Base-by-base conservation (phyloP, 805 yeast genomes). In the Cyberlindnera bimundalis region DNA sequence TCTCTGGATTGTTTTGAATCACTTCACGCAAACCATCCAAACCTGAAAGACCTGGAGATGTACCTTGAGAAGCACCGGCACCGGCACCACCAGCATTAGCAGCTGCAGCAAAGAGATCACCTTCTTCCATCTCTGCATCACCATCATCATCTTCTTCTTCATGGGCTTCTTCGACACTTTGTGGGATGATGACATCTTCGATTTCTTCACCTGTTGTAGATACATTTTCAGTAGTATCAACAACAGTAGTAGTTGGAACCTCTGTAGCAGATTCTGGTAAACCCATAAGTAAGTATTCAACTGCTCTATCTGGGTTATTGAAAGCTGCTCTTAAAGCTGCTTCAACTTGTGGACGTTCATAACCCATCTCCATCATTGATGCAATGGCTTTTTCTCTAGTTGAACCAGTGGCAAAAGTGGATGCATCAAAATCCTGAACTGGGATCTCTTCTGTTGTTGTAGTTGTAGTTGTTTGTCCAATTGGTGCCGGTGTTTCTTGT, bases 251-350 rank as follows among this genome's bases (percentile, higher is more conserved):
- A 33, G 56, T 45, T 9, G 47, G 39, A 7, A 52, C 43, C 26
- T 50, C 55, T 34, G 64, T 66, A 14, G 64, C 45, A 33, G 74
- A 61, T 55, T 82, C 91, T 17, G 96, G 96, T 32, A 91, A 77
- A 3, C 97, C 98, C 34, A 90, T 87, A 50, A 93, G 68, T 37
- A 93, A 71, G 61, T 91, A 90, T 61, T 93, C 99, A 12, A 93
- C 98, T 0, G 99, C 99, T 56, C 99, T 80, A 61, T 91, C 98
- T 16, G 99, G 98, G 65, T 93, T 90, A 67, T 91, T 91, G 68
- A 80, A 93, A 1, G 99, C 98, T 13, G 96, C 96, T 53, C 95
- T 79, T 60, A 93, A 68, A 0, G 99, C 99, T 33, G 79, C 76
- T 65, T 87, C 95, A 19, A 88, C 96, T 59, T 87, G 86, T 14